Base-by-base conservation (phyloP, 2,329 filamentous ascomycete species). In the Monosporascus sp. region DNA sequence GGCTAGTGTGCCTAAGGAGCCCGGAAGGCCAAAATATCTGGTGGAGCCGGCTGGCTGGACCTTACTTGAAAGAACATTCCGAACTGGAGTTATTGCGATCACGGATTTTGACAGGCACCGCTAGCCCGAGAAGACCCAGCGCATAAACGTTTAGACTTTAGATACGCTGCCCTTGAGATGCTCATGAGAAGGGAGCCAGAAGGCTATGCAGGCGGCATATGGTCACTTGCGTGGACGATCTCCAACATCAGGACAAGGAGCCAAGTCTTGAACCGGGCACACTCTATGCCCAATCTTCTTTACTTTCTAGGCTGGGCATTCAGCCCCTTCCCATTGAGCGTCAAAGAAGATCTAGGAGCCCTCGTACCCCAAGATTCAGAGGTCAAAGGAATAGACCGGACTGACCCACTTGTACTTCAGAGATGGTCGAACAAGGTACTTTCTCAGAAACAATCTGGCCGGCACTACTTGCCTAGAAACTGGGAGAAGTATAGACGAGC, bases 281-380 rank as follows among this genome's bases (percentile, higher is more conserved):
- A 38, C 24, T 58, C 56, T 7, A 53, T 31, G 20, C 47, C 54
- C 5, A 52, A 50, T 37, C n/a, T 53, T 3, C 44, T 58, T 5
- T 52, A 48, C 1, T 58, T 48, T 50, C 36, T 56, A 4, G 40
- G 44, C 9, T 58, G 56, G 56, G 48, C 45, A 7, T 52, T 52
- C 27, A 52, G 54, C 2, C 52, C 54, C 3, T 54, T 58, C 31
- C 52, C 56, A 11, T 31, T 48, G 38, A 40, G 40, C 1, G 20
- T 19, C n/a, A 51, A 51, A 52, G 49, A 48, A 5, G 24, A 47
- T 2, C 3, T 49, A n/a, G 34, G 51, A 7, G 46, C 49, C 9
- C 48, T 59, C 8, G 27, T 44, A 22, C 9, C 20, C 7, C 20
- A 7, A 20, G 9, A 24, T 24, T 44, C 41, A 11, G 14, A 3